Percentiles rank a stretch among this genome's conserved stretches.
phyloP scores from a whole-genome alignment of 371 early-diverging fungal genomes.

The Quaeritorhiza haematococci region DNA sequence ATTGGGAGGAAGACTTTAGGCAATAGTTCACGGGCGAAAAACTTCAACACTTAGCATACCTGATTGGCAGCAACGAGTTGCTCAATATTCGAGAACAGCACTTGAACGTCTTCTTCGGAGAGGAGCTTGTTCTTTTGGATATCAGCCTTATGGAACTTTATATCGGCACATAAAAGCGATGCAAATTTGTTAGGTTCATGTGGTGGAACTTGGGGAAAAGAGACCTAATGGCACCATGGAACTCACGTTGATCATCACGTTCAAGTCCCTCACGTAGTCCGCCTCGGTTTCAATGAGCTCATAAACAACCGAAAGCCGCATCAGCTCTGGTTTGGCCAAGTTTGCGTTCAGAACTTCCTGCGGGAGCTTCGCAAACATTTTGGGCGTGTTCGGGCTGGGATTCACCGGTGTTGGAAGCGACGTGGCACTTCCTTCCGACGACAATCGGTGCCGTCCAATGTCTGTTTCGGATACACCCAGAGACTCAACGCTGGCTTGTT shows the following conservation, averaged over 20 bases:
- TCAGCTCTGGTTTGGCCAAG: slow-evolving; percentile 41
- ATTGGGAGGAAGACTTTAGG: background rate
- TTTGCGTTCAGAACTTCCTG: slow-evolving; percentile 28
- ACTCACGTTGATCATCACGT: slow-evolving; percentile 39
- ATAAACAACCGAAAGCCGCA: slow-evolving; percentile 46
- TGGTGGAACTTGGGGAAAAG: slow-evolving; percentile 7
- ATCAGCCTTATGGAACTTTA: slow-evolving; percentile 34
- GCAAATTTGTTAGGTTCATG: background rate
- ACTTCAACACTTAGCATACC: slow-evolving; percentile 6
- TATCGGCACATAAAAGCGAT: background rate
- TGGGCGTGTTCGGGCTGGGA: slow-evolving; percentile 14
- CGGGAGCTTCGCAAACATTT: slow-evolving; percentile 41
- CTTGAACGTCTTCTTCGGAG: slow-evolving; percentile 26
- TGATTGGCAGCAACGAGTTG: slow-evolving; percentile 39
- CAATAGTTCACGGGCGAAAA: background rate
- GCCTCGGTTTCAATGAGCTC: slow-evolving; percentile 50
- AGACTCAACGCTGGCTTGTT: background rate
- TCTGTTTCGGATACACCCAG: background rate
- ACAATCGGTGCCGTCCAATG: background rate
- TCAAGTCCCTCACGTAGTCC: slow-evolving; percentile 44
- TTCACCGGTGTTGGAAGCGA: background rate
- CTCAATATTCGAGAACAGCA: slow-evolving; percentile 44
- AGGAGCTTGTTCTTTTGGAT: slow-evolving; percentile 26
- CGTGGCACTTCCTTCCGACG: background rate
- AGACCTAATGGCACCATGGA: background rate